phyloP scores from a whole-genome alignment of 257 asterid genomes.

The Solanum ossicruentum region DNA sequence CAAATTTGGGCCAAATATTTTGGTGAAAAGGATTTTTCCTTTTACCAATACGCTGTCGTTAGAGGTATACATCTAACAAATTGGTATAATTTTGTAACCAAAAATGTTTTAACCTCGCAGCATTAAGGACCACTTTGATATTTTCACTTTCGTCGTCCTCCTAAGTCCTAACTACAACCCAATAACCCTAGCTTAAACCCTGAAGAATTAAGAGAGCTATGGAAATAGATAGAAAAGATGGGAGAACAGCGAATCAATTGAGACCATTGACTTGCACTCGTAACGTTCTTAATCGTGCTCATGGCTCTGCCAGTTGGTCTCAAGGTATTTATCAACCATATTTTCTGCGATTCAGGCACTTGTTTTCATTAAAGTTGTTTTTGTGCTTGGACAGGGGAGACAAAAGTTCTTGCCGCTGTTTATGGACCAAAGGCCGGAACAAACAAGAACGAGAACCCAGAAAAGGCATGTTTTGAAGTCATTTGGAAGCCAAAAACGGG shows the following conservation, averaged over 20 bases:
- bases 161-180: too few species aligned
- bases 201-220: constrained; percentile 4
- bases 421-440: constrained; percentile 95
- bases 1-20: too few species aligned
- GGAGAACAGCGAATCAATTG: constrained; percentile 68
- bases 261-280: constrained; percentile 70
- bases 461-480: constrained; percentile 82
- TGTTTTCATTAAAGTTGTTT: not conserved
- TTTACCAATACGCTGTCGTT: too few species aligned
- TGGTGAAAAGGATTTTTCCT: too few species aligned
- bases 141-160: too few species aligned
- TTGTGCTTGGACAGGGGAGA: constrained; percentile 39
- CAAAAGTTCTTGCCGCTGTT: constrained; percentile 94
- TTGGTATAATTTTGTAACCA: too few species aligned
- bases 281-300: constrained; percentile 71
- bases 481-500: constrained; percentile 88
- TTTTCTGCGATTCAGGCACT: not conserved
- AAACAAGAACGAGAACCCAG: constrained; percentile 88
- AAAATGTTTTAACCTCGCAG: too few species aligned
- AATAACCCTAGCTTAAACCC: not conserved
- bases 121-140: too few species aligned
- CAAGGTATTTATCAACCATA: constrained; percentile 12
- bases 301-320: constrained; percentile 75
- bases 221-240: constrained; percentile 66
- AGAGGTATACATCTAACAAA: too few species aligned